phyloP scores from a whole-genome alignment of 202 grass and related monocot species.

The Panicum virgatum region DNA sequence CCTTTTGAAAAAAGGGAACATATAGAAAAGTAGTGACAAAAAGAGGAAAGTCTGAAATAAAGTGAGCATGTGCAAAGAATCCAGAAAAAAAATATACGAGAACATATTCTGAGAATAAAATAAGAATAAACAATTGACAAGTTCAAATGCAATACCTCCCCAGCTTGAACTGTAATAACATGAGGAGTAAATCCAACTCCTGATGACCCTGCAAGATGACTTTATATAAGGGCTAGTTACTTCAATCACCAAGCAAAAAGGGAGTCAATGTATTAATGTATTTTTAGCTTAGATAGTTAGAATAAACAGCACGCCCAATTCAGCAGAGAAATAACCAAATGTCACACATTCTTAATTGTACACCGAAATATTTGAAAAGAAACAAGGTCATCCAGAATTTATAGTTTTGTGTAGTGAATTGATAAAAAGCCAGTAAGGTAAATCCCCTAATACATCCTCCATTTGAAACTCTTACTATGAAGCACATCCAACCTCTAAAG shows the following conservation, averaged over 20 bases:
- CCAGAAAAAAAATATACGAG: neutral
- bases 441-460: constrained; percentile 3
- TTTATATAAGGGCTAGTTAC: constrained; percentile 25
- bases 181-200: constrained; percentile 96
- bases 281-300: neutral
- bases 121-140: neutral
- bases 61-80: constrained; percentile 5
- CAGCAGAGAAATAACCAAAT: neutral
- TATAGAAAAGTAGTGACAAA: neutral
- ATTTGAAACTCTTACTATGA: neutral
- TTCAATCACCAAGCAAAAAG: constrained; percentile 5
- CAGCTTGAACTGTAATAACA: constrained; percentile 89
- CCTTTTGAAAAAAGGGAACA: neutral
- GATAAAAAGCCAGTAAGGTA: constrained; percentile 16
- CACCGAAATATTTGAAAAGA: constrained; percentile 5
- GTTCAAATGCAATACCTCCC: constrained; percentile 68
- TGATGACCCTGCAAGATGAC: constrained; percentile 60
- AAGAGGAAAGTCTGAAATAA: neutral
- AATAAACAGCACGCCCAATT: constrained; percentile 3
- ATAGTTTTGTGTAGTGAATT: neutral
- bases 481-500: constrained; percentile 28
- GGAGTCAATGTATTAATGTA: neutral
- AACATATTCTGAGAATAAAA: constrained; percentile 34
- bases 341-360: neutral
- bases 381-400: constrained; percentile 14